Evolutionary conservation across 2,329 filamentous ascomycete species (phyloP).

Genomic region (Hypomyces perniciosus): DNA sequence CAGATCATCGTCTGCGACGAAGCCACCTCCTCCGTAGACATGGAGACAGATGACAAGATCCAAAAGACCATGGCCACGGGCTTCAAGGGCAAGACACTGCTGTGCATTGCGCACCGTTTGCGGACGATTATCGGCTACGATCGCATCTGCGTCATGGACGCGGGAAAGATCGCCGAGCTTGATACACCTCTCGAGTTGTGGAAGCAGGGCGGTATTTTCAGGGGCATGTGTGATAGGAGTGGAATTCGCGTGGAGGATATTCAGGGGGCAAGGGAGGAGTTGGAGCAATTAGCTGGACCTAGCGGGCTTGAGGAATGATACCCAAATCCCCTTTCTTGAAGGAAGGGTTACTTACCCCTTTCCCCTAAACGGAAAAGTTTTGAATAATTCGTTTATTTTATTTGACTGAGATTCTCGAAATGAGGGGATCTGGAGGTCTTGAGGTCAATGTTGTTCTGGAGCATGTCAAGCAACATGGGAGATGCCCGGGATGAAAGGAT

Average conservation of each 20-base stretch:
- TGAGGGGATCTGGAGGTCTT: not conserved
- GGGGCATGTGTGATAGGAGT: conserved; percentile 82
- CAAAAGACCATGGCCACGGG: conserved; percentile 79
- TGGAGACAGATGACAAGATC: conserved; percentile 95
- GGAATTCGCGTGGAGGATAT: conserved; percentile 62
- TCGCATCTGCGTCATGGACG: conserved; percentile 94
- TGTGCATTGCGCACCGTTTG: conserved; percentile 89
- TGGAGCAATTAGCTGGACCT: conserved; percentile 18
- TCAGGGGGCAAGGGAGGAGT: conserved; percentile 33
- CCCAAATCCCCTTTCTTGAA: not conserved
- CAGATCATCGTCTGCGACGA: conserved; percentile 97
- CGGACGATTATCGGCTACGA: conserved; percentile 93
- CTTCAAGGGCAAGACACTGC: conserved; percentile 78
- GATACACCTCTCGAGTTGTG: conserved; percentile 71
- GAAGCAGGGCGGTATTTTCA: conserved; percentile 70
- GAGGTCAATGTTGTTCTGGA: no score
- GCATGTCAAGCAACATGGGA: not conserved
- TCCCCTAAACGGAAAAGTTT: not conserved
- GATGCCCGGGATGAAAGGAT: not conserved
- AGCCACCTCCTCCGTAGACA: conserved; percentile 86
- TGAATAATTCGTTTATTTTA: not conserved
- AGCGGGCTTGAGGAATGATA: conserved; percentile 1
- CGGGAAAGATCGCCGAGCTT: conserved; percentile 79
- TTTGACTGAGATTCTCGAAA: not conserved
- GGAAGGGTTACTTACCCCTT: not conserved